Conservation (phyloP, 164 flowering plant genomes). For the Sextonia rubra region DNA sequence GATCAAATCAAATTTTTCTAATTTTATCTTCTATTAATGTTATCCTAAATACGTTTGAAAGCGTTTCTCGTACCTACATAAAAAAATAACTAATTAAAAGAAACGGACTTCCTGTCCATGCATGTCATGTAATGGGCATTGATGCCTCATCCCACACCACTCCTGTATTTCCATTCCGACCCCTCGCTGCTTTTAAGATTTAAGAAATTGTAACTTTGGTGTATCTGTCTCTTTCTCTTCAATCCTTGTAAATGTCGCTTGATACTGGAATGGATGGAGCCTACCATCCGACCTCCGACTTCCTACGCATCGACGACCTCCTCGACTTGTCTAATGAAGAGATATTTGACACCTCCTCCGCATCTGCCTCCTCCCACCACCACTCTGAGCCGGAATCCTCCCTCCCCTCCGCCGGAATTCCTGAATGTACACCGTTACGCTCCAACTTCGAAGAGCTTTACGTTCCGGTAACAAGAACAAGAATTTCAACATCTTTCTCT, state of each 20-base stretch:
- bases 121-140: too few relatives aligned
- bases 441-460: slow-evolving; percentile 33
- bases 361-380: slow-evolving; percentile 20
- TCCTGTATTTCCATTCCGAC: slow-evolving; percentile 3
- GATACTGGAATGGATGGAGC: slow-evolving; percentile 15
- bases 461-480: slow-evolving; percentile 30
- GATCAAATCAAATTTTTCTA: too few relatives aligned
- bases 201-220: too few relatives aligned
- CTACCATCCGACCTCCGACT: slow-evolving; percentile 17
- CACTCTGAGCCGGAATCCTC: background rate
- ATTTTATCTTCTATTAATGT: too few relatives aligned
- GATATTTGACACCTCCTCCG: slow-evolving; percentile 17
- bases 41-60: too few relatives aligned
- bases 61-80: too few relatives aligned
- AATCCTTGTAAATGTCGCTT: background rate
- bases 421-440: background rate
- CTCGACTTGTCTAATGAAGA: slow-evolving; percentile 43
- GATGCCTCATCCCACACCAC: too few relatives aligned
- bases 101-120: too few relatives aligned
- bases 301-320: slow-evolving; percentile 49
- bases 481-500: background rate
- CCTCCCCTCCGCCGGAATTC: slow-evolving; percentile 1
- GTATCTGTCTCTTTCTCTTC: background rate
- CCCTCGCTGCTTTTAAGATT: slow-evolving; percentile 4
- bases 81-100: too few relatives aligned